Evolutionary conservation across 2,329 filamentous ascomycete species (phyloP).

Genomic region (Fusarium newnesense): DNA sequence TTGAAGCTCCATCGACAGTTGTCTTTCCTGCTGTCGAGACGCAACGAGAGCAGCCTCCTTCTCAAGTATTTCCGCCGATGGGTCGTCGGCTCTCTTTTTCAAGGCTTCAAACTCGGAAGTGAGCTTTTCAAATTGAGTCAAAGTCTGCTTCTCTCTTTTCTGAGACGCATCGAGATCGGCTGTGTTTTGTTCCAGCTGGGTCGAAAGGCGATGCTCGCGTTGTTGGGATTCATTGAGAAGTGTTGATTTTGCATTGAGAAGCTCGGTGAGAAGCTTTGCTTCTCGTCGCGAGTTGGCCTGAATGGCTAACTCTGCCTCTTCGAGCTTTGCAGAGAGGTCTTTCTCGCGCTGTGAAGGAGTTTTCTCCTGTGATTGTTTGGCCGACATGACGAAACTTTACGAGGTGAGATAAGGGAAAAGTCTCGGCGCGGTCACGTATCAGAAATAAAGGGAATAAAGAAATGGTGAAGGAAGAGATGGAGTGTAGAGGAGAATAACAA

Average conservation of each 20-base stretch:
- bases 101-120: background rate
- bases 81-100: background rate
- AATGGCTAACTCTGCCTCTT: conserved; percentile 4
- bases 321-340: conserved; percentile 9
- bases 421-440: background rate
- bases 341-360: conserved; percentile 4
- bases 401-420: background rate
- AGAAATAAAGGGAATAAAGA: background rate
- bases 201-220: background rate
- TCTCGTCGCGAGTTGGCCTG: background rate
- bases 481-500: background rate
- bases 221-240: conserved; percentile 11
- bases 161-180: background rate
- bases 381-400: background rate
- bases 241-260: conserved; percentile 2
- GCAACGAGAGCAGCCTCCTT: background rate
- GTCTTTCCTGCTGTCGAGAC: conserved; percentile 1
- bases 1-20: conserved; percentile 3
- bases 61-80: background rate
- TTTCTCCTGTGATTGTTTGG: background rate
- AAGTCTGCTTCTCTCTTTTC: background rate
- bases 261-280: background rate
- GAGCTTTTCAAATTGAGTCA: background rate
- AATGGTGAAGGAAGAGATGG: background rate
- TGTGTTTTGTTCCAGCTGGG: background rate